Evolutionary conservation across 2,329 filamentous ascomycete genomes (phyloP).

Genomic region (Claviceps sp.): DNA sequence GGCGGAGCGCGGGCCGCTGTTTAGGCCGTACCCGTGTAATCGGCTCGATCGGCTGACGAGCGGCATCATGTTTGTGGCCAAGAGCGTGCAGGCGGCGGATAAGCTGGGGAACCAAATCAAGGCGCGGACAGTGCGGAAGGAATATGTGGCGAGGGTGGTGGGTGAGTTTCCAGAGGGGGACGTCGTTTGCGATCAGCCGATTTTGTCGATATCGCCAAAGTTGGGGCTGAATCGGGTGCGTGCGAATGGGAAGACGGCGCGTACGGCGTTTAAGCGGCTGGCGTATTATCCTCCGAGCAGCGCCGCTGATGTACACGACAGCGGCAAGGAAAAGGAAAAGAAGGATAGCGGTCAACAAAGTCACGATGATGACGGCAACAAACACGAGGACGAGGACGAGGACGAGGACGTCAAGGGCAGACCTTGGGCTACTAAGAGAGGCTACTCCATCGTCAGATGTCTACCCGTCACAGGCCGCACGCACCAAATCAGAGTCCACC

Average conservation of each 20-base stretch:
- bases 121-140: conserved; percentile 75
- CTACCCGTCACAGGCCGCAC: conserved; percentile 87
- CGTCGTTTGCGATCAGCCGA: conserved; percentile 83
- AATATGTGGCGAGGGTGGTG: conserved; percentile 84
- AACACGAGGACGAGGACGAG: conserved; percentile 11
- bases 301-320: background rate
- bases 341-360: too few species aligned
- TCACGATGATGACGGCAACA: too few species aligned
- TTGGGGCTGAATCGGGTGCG: conserved; percentile 88
- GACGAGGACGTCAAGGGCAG: conserved; percentile 9
- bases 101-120: conserved; percentile 63
- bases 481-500: conserved; percentile 86
- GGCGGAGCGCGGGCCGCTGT: conserved; percentile 48
- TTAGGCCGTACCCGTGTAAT: conserved; percentile 62
- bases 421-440: conserved; percentile 45
- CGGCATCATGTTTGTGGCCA: conserved; percentile 96
- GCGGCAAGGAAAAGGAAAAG: too few species aligned
- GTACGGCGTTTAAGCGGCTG: conserved; percentile 80
- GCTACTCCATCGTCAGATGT: conserved; percentile 91
- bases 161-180: conserved; percentile 88
- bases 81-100: conserved; percentile 69
- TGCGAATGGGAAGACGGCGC: conserved; percentile 79
- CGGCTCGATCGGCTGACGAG: conserved; percentile 88
- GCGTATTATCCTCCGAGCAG: conserved; percentile 69
- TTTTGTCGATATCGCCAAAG: conserved; percentile 88